Evolutionary conservation across 2,329 filamentous ascomycete species (phyloP), one percentile per base, ranked within the genome.

Genomic region (Epichloe coenophiala): DNA sequence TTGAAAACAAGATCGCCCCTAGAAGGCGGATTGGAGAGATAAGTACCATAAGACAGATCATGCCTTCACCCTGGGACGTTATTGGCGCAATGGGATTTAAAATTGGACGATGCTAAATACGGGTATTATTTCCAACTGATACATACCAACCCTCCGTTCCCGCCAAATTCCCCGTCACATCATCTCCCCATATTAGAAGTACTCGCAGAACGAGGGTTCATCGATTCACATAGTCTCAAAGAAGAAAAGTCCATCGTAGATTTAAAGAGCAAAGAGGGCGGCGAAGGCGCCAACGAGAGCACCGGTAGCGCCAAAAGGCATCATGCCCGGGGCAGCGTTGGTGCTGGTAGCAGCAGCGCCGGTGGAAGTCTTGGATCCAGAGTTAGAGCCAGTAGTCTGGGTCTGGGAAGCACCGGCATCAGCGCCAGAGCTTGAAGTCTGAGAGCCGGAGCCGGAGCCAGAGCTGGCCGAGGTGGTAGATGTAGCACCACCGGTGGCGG

Each of bases 231-330:
- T 47, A 37, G 12, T 31, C n/a, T 37, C 33, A 7, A 15, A 13
- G 13, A 33, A 36, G 1, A 11, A 48, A 35, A 23, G 12, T 21
- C 5, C 40, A 19, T 1, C 8, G 13, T 5, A 52, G 1, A 53
- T 60, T 70, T 75, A 80, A 60, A 79, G 60, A 58, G 72, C 72
- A 50, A 77, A 56, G 54, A 78, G 57, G 51, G 74, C 76, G 56
- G 69, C 75, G 23, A 73, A 23, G 51, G 77, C 63, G 55, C 73
- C 76, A 49, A 76, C 54, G 17, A 77, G 48, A 37, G 71, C 71
- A 21, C 68, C 68, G 23, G 72, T 68, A 17, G 72, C 68, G 40
- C 51, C 57, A 40, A 55, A 52, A 37, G 51, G 54, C 44, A 27
- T 5, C 44, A 46, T 3, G 33, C 44, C 44, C 5, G 44, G 44